Evolutionary conservation across 345 rosid genomes (phyloP), one percentile per base, ranked within the genome.

Genomic region (Boechera divaricarpa): DNA sequence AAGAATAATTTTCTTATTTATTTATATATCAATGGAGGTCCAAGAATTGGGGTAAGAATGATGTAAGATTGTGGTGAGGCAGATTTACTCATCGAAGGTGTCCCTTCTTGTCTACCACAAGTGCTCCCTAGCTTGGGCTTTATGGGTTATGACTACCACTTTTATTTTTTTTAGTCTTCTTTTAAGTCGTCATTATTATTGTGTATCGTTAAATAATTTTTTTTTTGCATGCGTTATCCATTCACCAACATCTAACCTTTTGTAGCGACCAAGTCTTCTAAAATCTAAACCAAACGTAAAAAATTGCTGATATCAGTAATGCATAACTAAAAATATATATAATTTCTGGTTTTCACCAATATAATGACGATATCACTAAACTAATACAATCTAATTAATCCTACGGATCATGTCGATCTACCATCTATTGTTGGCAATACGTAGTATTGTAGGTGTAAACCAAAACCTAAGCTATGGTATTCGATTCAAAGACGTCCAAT

Each of bases 191-290:
- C 48, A 52, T 69, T 69, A 69, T 69, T 76, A 61, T 59, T 29
- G 24, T 59, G 45, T 60, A 52, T 39, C 38, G 15, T 33, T 67
- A 52, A 52, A 69, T 69, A 42, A 53, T 76, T 69, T 10, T 0
- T 51, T 39, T 12, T 11, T 11, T 62, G 80, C 80, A 77, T 77
- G 80, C 80, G 70, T 16, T 77, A 76, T 77, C 70, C 56, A 47
- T 55, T 38, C 6, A 32, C 71, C 21, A 67, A 35, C 31, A 47
- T 10, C 31, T 16, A 31, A 5, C 28, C 10, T 29, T 31, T 47
- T 33, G 42, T 51, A 8, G 51, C 38, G 44, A 7, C 21, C 4
- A 51, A 6, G 61, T 72, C 16, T 61, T 72, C 69, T 6, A 41
- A 51, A 48, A 49, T 26, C 16, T 60, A 61, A 60, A 48, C 57